Conservation (phyloP, 2,329 filamentous ascomycete species). For the Arthrobotrys conoides region DNA sequence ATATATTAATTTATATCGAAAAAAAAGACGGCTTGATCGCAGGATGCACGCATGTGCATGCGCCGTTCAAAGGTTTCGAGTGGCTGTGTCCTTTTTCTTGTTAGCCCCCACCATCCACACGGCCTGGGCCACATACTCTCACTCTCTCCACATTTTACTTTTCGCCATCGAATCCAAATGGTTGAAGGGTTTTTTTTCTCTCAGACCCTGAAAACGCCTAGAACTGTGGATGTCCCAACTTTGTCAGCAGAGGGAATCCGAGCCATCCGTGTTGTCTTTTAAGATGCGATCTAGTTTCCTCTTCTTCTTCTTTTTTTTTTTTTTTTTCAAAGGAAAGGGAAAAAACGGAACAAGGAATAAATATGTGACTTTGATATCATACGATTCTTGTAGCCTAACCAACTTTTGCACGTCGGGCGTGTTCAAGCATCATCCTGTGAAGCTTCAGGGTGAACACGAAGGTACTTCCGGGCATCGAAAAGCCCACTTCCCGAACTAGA, state of each 20-base stretch:
- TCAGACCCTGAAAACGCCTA: constrained; percentile 16
- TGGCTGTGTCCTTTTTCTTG: neutral
- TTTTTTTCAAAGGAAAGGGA: neutral
- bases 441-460: constrained; percentile 20
- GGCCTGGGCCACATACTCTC: constrained; percentile 16
- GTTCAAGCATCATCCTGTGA: constrained; percentile 17
- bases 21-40: constrained; percentile 26
- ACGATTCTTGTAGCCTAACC: constrained; percentile 24
- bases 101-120: neutral
- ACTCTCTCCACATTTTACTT: neutral
- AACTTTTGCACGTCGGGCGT: neutral
- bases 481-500: neutral
- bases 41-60: constrained; percentile 18
- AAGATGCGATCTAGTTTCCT: neutral
- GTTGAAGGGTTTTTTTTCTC: neutral
- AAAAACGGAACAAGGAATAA: neutral
- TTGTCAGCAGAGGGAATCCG: constrained; percentile 23
- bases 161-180: neutral
- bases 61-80: constrained; percentile 27
- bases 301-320: neutral
- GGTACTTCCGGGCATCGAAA: neutral
- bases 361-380: constrained; percentile 15
- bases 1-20: constrained; percentile 33
- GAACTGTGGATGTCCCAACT: constrained; percentile 5
- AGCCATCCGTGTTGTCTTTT: constrained; percentile 19